Evolutionary conservation across 179 eudicot species (phyloP), one percentile per base, ranked within the genome.

Genomic region (Silene noctiflora): DNA sequence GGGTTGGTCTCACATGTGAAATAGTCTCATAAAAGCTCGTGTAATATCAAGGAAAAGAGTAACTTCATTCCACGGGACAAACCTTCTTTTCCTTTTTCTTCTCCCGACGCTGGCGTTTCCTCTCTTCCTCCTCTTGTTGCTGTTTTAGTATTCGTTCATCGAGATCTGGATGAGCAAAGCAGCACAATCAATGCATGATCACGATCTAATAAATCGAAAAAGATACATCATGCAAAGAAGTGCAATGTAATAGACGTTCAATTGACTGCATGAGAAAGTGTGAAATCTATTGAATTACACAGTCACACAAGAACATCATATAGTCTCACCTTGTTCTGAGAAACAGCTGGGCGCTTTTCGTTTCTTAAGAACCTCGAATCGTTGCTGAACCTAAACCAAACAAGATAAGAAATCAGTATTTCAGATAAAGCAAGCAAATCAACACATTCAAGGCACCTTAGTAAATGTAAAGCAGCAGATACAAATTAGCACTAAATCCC

Each of bases 51-150:
- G 58, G 4, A 51, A 14, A 51, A 51, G 3, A 51, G 17, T 51
- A 51, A 69, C 35, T 19, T 22, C 59, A 62, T 39, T 9, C 59
- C 69, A 46, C 6, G 64, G 33, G n/a, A 78, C 87, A 67, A 71
- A 92, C 97, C 98, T 92, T 94, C 86, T 94, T 94, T 83, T 94
- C 98, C 84, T 94, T 94, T 89, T 94, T 94, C 73, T 82, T 90
- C 83, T 94, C 98, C 27, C 96, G 87, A 12, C 89, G 91, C 74
- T 83, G 94, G n/a, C 96, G 97, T 83, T 92, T 94, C 78, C 88
- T 89, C 83, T 94, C 98, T 85, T 94, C 98, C 80, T 94, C 98
- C 70, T 94, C 98, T 82, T 92, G 89, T 79, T 94, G 96, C 79
- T 88, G 98, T 84, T 94, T 94, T 75, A 92, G 75, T 71, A 94